Conservation (phyloP, 75 land plant genomes). For the Chamaecyparis obtusa region DNA sequence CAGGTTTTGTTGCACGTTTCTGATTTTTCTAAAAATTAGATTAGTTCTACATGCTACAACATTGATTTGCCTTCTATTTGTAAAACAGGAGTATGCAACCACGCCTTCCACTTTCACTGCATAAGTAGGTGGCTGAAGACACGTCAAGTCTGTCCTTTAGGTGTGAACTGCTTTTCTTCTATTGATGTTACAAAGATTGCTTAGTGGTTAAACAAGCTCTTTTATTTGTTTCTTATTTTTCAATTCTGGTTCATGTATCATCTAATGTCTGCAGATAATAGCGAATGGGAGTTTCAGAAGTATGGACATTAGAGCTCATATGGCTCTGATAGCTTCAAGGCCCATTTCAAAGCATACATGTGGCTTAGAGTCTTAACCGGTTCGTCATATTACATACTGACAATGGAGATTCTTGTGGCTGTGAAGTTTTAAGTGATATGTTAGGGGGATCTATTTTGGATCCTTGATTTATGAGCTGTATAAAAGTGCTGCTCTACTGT, state of each 20-base stretch:
- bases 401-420: neutral
- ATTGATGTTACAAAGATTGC: neutral
- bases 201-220: neutral
- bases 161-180: constrained; percentile 18
- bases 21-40: too few relatives aligned
- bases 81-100: constrained; percentile 67
- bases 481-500: neutral
- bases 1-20: neutral
- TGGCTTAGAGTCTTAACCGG: neutral
- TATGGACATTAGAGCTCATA: constrained; percentile 51
- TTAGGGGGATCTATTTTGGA: neutral
- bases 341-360: too few relatives aligned
- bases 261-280: constrained; percentile 52
- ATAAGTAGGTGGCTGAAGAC: constrained; percentile 78
- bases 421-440: neutral
- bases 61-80: neutral
- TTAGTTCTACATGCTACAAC: neutral
- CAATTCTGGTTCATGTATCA: neutral
- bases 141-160: constrained; percentile 72
- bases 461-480: neutral
- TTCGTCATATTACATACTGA: neutral
- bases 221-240: neutral
- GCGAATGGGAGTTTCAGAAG: constrained; percentile 85
- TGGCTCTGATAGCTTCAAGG: neutral
- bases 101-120: constrained; percentile 73